Conservation (phyloP, 2,329 filamentous ascomycete species). For the Colletotrichum costaricense region DNA sequence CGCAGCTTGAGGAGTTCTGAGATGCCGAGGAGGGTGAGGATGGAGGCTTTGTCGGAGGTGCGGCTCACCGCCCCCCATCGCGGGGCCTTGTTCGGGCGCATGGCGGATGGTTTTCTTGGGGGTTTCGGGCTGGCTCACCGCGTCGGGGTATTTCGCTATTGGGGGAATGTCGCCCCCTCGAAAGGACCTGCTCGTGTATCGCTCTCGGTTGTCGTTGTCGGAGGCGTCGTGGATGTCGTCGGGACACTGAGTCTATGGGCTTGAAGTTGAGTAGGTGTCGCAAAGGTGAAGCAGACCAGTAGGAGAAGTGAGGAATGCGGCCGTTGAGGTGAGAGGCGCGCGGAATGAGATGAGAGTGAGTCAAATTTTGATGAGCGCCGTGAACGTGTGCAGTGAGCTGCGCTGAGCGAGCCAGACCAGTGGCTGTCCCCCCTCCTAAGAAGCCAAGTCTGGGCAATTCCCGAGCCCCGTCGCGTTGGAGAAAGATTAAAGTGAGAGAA, state of each 20-base stretch:
- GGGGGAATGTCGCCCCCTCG: conserved; percentile 18
- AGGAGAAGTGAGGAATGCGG: conserved; percentile 4
- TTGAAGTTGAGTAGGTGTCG: neutral
- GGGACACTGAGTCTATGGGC: neutral
- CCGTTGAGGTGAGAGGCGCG: neutral
- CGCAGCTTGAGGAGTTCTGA: conserved; percentile 34
- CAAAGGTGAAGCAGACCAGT: neutral
- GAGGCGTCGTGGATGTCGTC: neutral
- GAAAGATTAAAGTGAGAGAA: neutral
- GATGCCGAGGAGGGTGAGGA: conserved; percentile 32
- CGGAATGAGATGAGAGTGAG: conserved; percentile 27
- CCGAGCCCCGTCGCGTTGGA: neutral
- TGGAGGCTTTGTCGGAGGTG: conserved; percentile 30
- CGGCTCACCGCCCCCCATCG: conserved; percentile 36
- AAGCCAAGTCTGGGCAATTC: conserved; percentile 22
- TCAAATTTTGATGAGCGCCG: conserved; percentile 24
- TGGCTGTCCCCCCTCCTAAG: conserved; percentile 17
- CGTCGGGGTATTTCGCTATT: conserved; percentile 14
- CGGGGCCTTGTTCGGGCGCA: conserved; percentile 30
- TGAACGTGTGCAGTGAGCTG: neutral
- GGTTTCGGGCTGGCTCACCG: conserved; percentile 32
- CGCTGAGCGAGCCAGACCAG: neutral
- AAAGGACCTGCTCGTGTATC: neutral
- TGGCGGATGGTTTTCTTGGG: conserved; percentile 26
- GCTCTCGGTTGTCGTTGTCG: conserved; percentile 1